A percentile compares a stretch with the other conserved stretches of the same genome.
Evolutionary conservation across 805 yeast species (phyloP).

Genomic region (Kodamaea leandrae): DNA sequence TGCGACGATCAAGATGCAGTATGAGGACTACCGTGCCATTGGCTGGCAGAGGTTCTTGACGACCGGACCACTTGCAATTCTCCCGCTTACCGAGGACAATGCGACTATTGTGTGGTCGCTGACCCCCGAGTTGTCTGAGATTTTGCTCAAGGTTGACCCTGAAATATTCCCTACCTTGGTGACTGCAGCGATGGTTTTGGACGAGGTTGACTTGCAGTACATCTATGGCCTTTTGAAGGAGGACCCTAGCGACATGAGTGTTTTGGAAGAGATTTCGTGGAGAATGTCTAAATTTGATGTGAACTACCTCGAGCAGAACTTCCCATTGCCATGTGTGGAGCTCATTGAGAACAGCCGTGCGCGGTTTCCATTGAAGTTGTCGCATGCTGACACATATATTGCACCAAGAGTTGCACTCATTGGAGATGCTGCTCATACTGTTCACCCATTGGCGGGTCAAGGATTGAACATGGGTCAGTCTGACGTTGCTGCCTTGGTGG

Average conservation of each 20-base stretch:
- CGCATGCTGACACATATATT: conserved; percentile 88
- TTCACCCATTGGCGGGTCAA: conserved; percentile 97
- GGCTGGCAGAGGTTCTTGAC: conserved; percentile 94
- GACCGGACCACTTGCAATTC: conserved; percentile 88
- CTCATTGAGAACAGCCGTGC: conserved; percentile 71
- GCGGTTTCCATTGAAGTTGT: conserved; percentile 79
- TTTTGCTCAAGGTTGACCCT: conserved; percentile 57
- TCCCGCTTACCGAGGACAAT: conserved; percentile 81
- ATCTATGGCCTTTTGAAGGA: conserved; percentile 46
- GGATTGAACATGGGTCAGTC: conserved; percentile 97
- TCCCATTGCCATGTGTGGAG: conserved; percentile 63
- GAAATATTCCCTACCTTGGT: conserved; percentile 65
- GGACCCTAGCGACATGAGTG: conserved; percentile 43
- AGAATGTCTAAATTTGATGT: conserved; percentile 47
- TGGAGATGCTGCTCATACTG: conserved; percentile 97
- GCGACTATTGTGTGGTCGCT: conserved; percentile 96
- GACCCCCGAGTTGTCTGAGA: conserved; percentile 67
- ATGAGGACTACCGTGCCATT: conserved; percentile 64
- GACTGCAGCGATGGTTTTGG: conserved; percentile 84
- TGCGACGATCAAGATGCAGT: conserved; percentile 75
- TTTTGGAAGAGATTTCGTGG: conserved; percentile 72
- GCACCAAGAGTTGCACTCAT: conserved; percentile 85
- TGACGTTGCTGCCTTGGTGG: conserved; percentile 73
- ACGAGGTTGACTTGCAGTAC: conserved; percentile 71
- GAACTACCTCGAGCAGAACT: conserved; percentile 52